Evolutionary conservation across 2,329 filamentous ascomycete species (phyloP).

Genomic region (Ceratocystis huliohia): DNA sequence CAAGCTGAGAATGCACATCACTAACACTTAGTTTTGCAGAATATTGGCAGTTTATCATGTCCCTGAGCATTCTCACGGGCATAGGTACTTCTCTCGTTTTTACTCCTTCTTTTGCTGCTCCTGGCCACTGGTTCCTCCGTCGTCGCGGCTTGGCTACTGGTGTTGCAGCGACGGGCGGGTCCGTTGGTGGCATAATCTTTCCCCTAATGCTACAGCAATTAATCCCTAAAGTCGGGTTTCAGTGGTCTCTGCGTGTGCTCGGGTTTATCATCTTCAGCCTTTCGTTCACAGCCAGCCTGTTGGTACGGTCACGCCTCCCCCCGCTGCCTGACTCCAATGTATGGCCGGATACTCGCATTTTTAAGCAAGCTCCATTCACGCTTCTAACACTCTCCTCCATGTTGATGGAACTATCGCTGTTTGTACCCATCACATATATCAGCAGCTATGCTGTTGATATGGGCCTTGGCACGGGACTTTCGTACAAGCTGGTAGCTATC

Average conservation of each 20-base stretch:
- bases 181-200: constrained; percentile 55
- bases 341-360: constrained; percentile 49
- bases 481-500: constrained; percentile 66
- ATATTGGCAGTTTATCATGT: constrained; percentile 72
- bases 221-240: constrained; percentile 37
- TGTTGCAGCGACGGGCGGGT: constrained; percentile 57
- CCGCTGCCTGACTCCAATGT: constrained; percentile 32
- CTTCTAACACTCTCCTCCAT: constrained; percentile 51
- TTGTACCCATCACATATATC: constrained; percentile 65
- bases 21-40: constrained; percentile 26
- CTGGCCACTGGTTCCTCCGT: constrained; percentile 67
- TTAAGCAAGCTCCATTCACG: constrained; percentile 46
- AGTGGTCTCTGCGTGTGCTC: constrained; percentile 38
- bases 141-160: constrained; percentile 66
- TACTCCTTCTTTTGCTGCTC: constrained; percentile 59
- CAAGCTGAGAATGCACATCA: neutral
- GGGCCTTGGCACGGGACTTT: constrained; percentile 23
- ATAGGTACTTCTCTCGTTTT: constrained; percentile 63
- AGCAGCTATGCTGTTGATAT: constrained; percentile 47
- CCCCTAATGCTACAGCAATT: constrained; percentile 36
- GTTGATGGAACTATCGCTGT: constrained; percentile 58
- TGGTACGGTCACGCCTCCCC: constrained; percentile 42
- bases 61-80: constrained; percentile 61
- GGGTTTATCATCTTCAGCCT: constrained; percentile 39
- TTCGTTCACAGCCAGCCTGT: constrained; percentile 36